Base-by-base conservation (phyloP, 768 basidiomycete species). In the Tephrocybe rancida region DNA sequence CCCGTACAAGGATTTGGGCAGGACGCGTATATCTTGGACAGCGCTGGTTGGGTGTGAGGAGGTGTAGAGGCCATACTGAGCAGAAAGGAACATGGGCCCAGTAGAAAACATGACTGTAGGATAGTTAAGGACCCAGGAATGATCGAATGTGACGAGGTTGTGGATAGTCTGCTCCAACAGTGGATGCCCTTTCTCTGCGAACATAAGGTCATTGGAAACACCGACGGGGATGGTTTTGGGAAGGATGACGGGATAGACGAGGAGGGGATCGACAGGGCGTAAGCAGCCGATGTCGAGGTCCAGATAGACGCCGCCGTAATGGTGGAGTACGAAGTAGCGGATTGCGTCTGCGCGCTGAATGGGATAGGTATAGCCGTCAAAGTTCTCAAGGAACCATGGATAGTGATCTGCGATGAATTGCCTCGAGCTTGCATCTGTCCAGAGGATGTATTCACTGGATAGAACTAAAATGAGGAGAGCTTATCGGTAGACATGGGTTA, bases 51-150 rank as follows among this genome's bases (percentile, higher is more conserved):
- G 81, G 51, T 91, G 83, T 10, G 86, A 79, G 3, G 88, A 77
- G 5, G 83, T 81, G 71, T 91, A 98, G 47, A 95, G 78, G 37
- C 92, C 91, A 69, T 96, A 96, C 67, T 97, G 93, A 2, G 88
- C 86, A 0, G 95, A 98, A 11, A 99, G 75, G 73, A 98, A 99
- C 97, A 99, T 99, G 63, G 97, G 97, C 1, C 96, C 96, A 0
- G 97, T 99, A 48, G 94, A 94, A 73, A 99, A 99, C 97, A 99
- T 99, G 76, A 99, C 97, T 24, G 97, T 99, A 27, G 97, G 97
- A 62, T 99, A 99, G 72, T 98, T 97, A 66, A 95, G 84, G 49
- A 97, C 70, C 87, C 92, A 99, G 48, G 85, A 83, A 68, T 96
- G 92, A 73, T 98, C 92, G 67, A 96, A 99, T 19, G 87, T 86